A percentile compares a stretch with the other conserved stretches of the same genome.
Conservation (phyloP, 2,329 filamentous ascomycete species). For the Neonectria coccinea region DNA sequence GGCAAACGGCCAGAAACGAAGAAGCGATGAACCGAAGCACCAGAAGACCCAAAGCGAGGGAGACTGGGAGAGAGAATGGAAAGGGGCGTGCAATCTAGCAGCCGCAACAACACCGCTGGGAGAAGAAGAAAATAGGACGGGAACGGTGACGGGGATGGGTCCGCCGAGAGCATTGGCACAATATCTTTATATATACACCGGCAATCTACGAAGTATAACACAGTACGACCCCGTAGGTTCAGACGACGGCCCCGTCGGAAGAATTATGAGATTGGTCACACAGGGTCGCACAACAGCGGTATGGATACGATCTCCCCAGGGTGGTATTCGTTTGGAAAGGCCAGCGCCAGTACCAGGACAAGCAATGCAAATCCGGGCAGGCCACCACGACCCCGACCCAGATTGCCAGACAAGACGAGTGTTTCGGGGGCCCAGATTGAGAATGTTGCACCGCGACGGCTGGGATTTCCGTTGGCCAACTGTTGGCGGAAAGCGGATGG, state of each 20-base stretch:
- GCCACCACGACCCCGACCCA: background rate
- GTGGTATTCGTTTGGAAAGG: constrained; percentile 1
- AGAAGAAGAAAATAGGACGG: background rate
- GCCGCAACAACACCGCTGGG: constrained; percentile 4
- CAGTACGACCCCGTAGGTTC: background rate
- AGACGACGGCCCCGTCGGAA: background rate
- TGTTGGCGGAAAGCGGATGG: constrained; percentile 23
- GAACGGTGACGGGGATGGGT: constrained; percentile 1
- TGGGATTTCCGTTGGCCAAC: constrained; percentile 12
- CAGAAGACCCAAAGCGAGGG: background rate
- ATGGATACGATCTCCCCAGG: background rate
- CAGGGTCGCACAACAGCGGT: background rate
- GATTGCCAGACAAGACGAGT: constrained; percentile 1
- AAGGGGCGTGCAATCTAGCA: constrained; percentile 15
- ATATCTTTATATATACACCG: constrained; percentile 6
- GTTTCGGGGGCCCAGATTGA: constrained; percentile 29
- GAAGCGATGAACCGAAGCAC: background rate
- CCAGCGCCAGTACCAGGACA: background rate
- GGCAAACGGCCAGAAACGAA: background rate
- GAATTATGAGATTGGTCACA: constrained; percentile 1
- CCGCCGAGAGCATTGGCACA: constrained; percentile 15
- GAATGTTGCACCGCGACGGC: constrained; percentile 21
- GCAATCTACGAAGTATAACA: background rate
- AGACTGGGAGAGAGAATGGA: constrained; percentile 7
- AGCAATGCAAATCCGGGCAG: constrained; percentile 1